Percentiles rank a stretch among this genome's conserved stretches.
phyloP scores from a whole-genome alignment of 2,329 filamentous ascomycete species.

The Aurifilum marmelostoma region DNA sequence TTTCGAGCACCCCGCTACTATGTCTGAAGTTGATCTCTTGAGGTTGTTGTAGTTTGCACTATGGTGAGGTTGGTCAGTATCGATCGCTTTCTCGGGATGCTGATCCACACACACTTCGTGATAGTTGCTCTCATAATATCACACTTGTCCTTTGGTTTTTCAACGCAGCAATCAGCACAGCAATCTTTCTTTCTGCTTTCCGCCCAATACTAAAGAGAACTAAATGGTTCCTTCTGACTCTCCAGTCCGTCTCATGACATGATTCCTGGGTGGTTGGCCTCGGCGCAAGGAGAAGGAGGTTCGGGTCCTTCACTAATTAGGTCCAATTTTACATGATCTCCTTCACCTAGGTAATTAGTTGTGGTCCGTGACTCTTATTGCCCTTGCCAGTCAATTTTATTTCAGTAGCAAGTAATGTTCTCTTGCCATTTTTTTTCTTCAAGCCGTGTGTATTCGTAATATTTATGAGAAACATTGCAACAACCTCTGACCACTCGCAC shows the following conservation, averaged over 20 bases:
- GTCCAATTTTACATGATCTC: not conserved
- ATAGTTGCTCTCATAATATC: not conserved
- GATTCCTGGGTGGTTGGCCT: not conserved
- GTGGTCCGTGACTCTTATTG: too few species aligned
- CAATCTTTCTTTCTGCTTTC: not conserved
- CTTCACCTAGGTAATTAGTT: too few species aligned
- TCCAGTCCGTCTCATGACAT: not conserved
- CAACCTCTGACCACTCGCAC: too few species aligned
- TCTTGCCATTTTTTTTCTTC: not conserved
- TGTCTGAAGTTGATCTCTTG: too few species aligned
- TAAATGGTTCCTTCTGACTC: not conserved
- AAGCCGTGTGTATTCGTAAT: too few species aligned
- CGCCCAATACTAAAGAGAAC: not conserved
- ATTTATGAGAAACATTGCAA: too few species aligned
- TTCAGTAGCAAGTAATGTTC: too few species aligned
- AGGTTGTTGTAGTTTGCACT: too few species aligned
- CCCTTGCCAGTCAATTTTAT: too few species aligned
- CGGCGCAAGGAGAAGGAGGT: not conserved
- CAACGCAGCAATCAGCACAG: not conserved
- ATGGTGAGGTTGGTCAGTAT: not conserved
- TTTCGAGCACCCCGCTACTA: too few species aligned
- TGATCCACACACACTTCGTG: not conserved
- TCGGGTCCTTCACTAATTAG: not conserved
- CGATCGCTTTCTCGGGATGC: not conserved
- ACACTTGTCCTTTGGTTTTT: not conserved